Evolutionary conservation across 352 stramenopile genomes (phyloP).

Genomic region (Phytophthora pseudosyringae): DNA sequence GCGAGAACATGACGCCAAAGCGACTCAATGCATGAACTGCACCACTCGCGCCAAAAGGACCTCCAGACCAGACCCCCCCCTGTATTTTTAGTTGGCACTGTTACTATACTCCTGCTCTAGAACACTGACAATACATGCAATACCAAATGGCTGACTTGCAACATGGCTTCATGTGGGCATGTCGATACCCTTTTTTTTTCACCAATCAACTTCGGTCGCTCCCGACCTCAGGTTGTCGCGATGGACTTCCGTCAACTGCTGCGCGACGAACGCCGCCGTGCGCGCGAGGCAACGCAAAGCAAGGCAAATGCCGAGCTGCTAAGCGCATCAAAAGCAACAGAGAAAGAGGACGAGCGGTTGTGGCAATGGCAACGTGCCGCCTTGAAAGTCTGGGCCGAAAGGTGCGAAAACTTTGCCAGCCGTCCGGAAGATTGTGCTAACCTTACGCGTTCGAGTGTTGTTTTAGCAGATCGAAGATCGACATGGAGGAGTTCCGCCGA

Average conservation of each 20-base stretch:
- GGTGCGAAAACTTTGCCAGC: constrained; percentile 20
- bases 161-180: too few relatives aligned
- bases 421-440: background rate
- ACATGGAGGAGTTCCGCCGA: constrained; percentile 43
- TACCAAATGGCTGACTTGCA: constrained; percentile 16
- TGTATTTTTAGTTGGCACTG: constrained; percentile 23
- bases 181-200: background rate
- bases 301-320: background rate
- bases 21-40: constrained; percentile 9
- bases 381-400: constrained; percentile 38
- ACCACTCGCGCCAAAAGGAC: background rate
- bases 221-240: constrained; percentile 8
- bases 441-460: background rate
- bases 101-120: too few relatives aligned
- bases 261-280: constrained; percentile 55
- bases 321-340: background rate
- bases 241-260: constrained; percentile 69
- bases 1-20: constrained; percentile 55
- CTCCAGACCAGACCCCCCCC: too few relatives aligned
- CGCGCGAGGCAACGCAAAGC: constrained; percentile 23
- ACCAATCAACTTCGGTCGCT: constrained; percentile 12
- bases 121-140: too few relatives aligned
- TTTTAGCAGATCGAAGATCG: constrained; percentile 30
- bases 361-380: constrained; percentile 15
- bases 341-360: constrained; percentile 1